phyloP scores from a whole-genome alignment of 2,329 filamentous ascomycete species.

The Fusarium subtropicale region DNA sequence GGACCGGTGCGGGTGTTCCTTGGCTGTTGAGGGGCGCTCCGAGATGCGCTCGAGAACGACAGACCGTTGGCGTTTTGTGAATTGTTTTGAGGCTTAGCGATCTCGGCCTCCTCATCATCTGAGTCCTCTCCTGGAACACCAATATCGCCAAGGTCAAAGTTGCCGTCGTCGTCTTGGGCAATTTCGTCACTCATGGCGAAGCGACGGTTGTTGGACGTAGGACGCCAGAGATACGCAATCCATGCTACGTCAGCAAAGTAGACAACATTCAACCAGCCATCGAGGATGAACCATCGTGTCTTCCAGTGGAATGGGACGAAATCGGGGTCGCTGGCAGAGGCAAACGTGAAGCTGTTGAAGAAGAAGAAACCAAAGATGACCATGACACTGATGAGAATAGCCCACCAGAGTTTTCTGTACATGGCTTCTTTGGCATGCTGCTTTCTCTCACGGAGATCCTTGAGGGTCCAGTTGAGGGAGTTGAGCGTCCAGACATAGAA shows the following conservation, averaged over 20 bases:
- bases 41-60: constrained; percentile 41
- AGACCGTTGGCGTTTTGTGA: constrained; percentile 44
- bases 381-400: constrained; percentile 89
- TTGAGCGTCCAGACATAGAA: constrained; percentile 99
- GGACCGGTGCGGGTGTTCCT: constrained; percentile 54
- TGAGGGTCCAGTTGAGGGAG: constrained; percentile 93
- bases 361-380: constrained; percentile 99
- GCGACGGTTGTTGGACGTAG: constrained; percentile 93
- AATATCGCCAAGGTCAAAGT: constrained; percentile 93
- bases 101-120: constrained; percentile 66
- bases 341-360: constrained; percentile 96
- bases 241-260: constrained; percentile 95
- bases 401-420: constrained; percentile 99
- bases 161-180: constrained; percentile 95
- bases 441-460: constrained; percentile 93
- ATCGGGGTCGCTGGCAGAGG: constrained; percentile 83
- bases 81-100: constrained; percentile 54
- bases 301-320: constrained; percentile 99
- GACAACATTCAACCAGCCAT: constrained; percentile 96
- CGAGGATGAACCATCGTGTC: constrained; percentile 94
- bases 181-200: constrained; percentile 99
- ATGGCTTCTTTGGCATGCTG: constrained; percentile 93
- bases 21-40: constrained; percentile 42
- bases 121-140: constrained; percentile 75
- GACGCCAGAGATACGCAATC: constrained; percentile 95